Percentiles rank a stretch among this genome's conserved stretches.
Evolutionary conservation across 805 yeast species (phyloP).

Genomic region (Teunomyces barrocoloradensis): DNA sequence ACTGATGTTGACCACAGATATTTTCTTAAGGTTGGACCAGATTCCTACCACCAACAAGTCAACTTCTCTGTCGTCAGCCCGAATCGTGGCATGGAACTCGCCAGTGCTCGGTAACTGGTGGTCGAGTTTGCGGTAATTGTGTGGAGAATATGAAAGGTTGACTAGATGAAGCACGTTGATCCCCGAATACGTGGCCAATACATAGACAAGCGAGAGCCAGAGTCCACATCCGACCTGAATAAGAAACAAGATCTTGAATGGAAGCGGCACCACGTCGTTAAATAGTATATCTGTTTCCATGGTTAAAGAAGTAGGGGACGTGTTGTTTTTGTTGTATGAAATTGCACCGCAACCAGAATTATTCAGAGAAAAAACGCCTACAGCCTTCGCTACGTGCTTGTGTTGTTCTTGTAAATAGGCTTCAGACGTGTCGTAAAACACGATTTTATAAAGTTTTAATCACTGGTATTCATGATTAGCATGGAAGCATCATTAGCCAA

Average conservation of each 20-base stretch:
- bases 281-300: conserved; percentile 4
- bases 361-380: not conserved
- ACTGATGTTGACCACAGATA: conserved; percentile 21
- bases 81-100: conserved; percentile 28
- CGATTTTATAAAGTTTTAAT: conserved; percentile 38
- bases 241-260: conserved; percentile 47
- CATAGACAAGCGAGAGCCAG: conserved; percentile 49
- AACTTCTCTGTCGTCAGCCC: conserved; percentile 32
- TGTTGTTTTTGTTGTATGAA: conserved; percentile 1
- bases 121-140: conserved; percentile 29
- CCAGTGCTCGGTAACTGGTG: conserved; percentile 22
- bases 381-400: not conserved
- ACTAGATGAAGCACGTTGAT: conserved; percentile 47
- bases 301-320: not conserved
- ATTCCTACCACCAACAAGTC: conserved; percentile 31
- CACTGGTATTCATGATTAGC: conserved; percentile 60
- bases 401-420: conserved; percentile 14
- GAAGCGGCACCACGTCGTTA: conserved; percentile 32
- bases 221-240: conserved; percentile 50
- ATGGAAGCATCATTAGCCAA: conserved; percentile 53
- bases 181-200: conserved; percentile 31
- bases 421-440: conserved; percentile 32
- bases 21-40: conserved; percentile 27
- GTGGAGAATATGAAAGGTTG: conserved; percentile 39
- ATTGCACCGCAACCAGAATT: not conserved